These are phyloP conservation scores for Sphaerulina vaccinii DNA, from an alignment of 2,329 filamentous ascomycete species.

Conservation along the genomic window DNA sequence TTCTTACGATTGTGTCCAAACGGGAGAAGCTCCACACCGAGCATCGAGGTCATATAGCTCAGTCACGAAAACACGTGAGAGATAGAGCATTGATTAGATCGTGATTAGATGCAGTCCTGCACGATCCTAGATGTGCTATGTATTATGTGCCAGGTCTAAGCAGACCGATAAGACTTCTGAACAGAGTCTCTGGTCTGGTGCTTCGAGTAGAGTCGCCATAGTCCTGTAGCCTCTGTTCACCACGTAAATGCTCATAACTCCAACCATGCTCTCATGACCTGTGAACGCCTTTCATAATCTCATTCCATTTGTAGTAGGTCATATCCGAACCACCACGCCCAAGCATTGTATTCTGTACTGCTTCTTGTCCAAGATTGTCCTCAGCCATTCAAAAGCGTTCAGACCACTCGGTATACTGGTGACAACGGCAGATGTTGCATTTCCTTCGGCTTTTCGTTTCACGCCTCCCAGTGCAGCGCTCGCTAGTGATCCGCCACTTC, in stretches of 20 bases:
- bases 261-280: neutral
- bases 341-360: conserved; percentile 92
- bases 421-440: conserved; percentile 42
- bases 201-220: neutral
- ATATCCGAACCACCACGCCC: conserved; percentile 69
- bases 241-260: conserved; percentile 2
- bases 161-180: neutral
- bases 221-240: neutral
- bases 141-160: neutral
- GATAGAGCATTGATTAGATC: neutral
- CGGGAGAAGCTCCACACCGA: neutral
- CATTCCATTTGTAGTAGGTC: conserved; percentile 5
- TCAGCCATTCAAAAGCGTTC: conserved; percentile 80
- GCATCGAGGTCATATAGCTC: neutral
- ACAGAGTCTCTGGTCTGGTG: neutral
- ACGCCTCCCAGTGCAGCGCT: conserved; percentile 65
- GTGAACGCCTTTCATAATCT: neutral
- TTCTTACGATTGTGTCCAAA: neutral
- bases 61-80: neutral
- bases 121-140: neutral
- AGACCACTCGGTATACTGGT: conserved; percentile 53
- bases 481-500: conserved; percentile 66
- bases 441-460: conserved; percentile 44
- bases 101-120: neutral
- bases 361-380: conserved; percentile 74